A percentile compares a stretch with the other conserved stretches of the same genome.
Evolutionary conservation across 2,329 filamentous ascomycete genomes (phyloP).

Genomic region (Cercospora citrullina): DNA sequence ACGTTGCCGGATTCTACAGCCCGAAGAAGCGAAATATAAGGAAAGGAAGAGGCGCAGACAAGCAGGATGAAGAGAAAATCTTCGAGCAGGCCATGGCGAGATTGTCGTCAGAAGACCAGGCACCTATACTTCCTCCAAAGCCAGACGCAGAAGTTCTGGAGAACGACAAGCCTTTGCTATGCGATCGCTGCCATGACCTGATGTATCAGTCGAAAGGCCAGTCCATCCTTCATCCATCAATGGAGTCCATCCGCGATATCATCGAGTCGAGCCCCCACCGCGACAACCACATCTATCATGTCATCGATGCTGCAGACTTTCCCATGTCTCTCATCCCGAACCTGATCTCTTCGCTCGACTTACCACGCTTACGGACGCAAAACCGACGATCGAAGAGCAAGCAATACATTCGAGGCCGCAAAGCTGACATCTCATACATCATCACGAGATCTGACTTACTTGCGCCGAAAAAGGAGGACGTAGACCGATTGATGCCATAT

Average conservation of each 20-base stretch:
- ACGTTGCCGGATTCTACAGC: conserved; percentile 60
- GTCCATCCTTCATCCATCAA: conserved; percentile 75
- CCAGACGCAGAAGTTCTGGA: background rate
- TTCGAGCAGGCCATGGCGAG: conserved; percentile 35
- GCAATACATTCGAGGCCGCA: conserved; percentile 66
- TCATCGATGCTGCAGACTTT: conserved; percentile 94
- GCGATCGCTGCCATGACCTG: conserved; percentile 83
- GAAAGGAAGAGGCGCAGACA: conserved; percentile 23
- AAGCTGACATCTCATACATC: conserved; percentile 82
- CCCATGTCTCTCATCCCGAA: conserved; percentile 87
- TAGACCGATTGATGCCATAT: conserved; percentile 84
- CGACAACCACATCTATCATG: conserved; percentile 91
- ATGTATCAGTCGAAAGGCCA: conserved; percentile 71
- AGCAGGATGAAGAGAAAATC: conserved; percentile 42
- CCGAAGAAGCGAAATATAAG: conserved; percentile 45
- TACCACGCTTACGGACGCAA: conserved; percentile 72
- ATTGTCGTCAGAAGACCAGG: conserved; percentile 8
- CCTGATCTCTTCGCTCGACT: conserved; percentile 67
- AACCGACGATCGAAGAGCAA: conserved; percentile 73
- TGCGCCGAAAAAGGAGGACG: conserved; percentile 77
- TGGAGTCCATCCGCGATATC: conserved; percentile 78
- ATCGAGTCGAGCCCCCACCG: conserved; percentile 86
- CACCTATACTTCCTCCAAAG: background rate
- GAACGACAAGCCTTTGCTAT: conserved; percentile 51
- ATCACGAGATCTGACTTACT: conserved; percentile 87